Evolutionary conservation across 2,329 filamentous ascomycete species (phyloP), one percentile per base, ranked within the genome.

Genomic region (Ambrosiella beaveri): DNA sequence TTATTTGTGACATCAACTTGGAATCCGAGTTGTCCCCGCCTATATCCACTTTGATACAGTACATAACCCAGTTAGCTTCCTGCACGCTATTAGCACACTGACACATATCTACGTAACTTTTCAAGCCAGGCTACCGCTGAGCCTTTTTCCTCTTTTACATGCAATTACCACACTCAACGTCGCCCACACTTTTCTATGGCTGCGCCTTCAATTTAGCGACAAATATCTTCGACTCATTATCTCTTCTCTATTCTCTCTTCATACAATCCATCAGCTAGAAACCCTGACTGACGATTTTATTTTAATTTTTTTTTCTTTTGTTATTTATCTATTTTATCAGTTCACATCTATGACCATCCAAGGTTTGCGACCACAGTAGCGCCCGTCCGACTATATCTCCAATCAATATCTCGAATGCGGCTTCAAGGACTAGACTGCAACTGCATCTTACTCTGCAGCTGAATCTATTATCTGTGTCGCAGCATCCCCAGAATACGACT

Each of bases 81-180:
- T 51, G 47, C 52, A 54, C n/a, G 52, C 37, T n/a, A 39, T 44
- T 44, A 19, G 13, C 39, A 39, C 11, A 15, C 44, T 47, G 52
- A 54, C 19, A 54, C 52, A 44, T n/a, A 44, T 37, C 27, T 41
- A 39, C 36, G 52, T 54, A 40, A 19, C 52, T 54, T 35, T 44
- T 44, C 27, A 12, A 51, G 27, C 19, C 15, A 47, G 44, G 44
- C 44, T 15, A 19, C 47, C 15, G 19, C 19, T 51, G 47, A 51
- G 44, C 13, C 55, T 51, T 40, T 38, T 35, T 52, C 13, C 37
- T 44, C 38, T 52, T 51, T 57, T 57, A 44, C 19, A 15, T 57
- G n/a, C 11, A n/a, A 11, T 41, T 41, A 11, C 39, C 5, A 41
- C 39, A 11, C 39, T 41, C 39, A 41, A 41, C n/a, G 39, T 41